These are phyloP conservation scores for Kwoniella botswanensis DNA, from an alignment of 768 basidiomycete genomes.

Conservation along the genomic window DNA sequence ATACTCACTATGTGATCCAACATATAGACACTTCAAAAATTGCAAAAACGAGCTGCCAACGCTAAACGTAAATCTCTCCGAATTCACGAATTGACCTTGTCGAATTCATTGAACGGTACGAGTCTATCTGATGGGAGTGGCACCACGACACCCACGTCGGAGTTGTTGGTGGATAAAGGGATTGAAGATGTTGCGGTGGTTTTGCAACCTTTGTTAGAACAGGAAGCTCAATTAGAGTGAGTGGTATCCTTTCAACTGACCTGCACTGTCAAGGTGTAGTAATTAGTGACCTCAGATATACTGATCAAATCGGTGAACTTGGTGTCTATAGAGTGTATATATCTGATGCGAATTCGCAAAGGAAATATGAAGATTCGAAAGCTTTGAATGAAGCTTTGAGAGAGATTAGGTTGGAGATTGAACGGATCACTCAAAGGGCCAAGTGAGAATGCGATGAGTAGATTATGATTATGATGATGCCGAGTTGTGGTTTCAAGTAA, in stretches of 20 bases:
- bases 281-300: no score
- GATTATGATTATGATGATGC: background rate
- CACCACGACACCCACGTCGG: background rate
- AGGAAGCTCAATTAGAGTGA: constrained; percentile 83
- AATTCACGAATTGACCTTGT: constrained; percentile 36
- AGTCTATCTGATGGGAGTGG: constrained; percentile 4
- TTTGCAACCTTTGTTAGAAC: constrained; percentile 88
- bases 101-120: constrained; percentile 27
- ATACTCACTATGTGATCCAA: background rate
- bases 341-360: constrained; percentile 81
- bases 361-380: constrained; percentile 95
- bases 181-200: constrained; percentile 73
- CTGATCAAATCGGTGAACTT: background rate
- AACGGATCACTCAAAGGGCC: constrained; percentile 62
- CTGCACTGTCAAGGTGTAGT: no score
- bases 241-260: constrained; percentile 14
- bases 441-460: background rate
- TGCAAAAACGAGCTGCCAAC: constrained; percentile 46
- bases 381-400: constrained; percentile 76
- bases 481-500: no score
- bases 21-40: constrained; percentile 45
- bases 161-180: constrained; percentile 60
- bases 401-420: constrained; percentile 85
- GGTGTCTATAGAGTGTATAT: constrained; percentile 67
- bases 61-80: constrained; percentile 33